These are phyloP conservation scores for Moesziomyces sp. DNA, from an alignment of 1,284 basidiomycete species.

Conservation along the genomic window DNA sequence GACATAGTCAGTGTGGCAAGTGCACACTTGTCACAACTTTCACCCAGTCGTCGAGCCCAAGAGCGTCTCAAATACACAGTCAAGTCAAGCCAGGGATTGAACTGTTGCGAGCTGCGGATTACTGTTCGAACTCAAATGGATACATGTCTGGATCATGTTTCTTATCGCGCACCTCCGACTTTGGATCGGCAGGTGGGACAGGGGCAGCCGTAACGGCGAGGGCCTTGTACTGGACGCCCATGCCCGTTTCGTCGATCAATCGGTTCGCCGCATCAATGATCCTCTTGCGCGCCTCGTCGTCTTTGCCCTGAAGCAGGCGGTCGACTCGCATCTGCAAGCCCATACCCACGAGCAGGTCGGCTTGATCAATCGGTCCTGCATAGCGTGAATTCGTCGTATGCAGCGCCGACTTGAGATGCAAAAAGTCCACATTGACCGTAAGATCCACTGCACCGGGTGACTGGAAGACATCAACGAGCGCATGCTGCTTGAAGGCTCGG, in stretches of 20 bases:
- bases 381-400: constrained; percentile 67
- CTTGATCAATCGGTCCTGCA: constrained; percentile 78
- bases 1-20: too few species aligned
- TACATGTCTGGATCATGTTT: constrained; percentile 18
- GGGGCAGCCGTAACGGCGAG: constrained; percentile 68
- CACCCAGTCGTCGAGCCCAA: too few species aligned
- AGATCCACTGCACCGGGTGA: constrained; percentile 88
- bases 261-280: constrained; percentile 71
- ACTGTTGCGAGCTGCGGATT: neutral
- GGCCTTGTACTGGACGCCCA: constrained; percentile 74
- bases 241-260: constrained; percentile 72
- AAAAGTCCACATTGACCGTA: constrained; percentile 96
- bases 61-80: too few species aligned
- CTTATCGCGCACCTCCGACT: neutral
- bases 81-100: too few species aligned
- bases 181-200: neutral
- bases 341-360: constrained; percentile 73
- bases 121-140: constrained; percentile 36
- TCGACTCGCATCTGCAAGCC: constrained; percentile 77
- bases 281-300: constrained; percentile 70
- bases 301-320: constrained; percentile 72
- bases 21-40: too few species aligned
- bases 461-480: constrained; percentile 85
- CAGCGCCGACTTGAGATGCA: constrained; percentile 83
- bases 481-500: constrained; percentile 89